Conservation (phyloP, 2,329 filamentous ascomycete species). For the Ceratocystis huliohia region DNA sequence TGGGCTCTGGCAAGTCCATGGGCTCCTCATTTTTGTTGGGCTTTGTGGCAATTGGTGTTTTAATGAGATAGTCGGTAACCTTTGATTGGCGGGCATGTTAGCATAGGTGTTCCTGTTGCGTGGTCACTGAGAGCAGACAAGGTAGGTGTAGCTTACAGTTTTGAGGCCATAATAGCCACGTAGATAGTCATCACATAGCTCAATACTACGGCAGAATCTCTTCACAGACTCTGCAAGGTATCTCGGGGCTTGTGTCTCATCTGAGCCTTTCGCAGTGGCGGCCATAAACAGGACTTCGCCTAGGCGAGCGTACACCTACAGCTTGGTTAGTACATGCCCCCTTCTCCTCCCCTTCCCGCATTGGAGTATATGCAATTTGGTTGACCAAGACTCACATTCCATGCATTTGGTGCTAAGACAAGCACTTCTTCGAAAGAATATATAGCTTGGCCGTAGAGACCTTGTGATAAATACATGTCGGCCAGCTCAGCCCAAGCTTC, state of each 20-base stretch:
- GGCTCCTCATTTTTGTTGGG: constrained; percentile 38
- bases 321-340: constrained; percentile 8
- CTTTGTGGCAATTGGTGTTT: constrained; percentile 30
- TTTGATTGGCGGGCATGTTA: constrained; percentile 26
- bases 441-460: constrained; percentile 68
- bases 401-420: constrained; percentile 76
- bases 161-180: constrained; percentile 88
- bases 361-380: not conserved
- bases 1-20: constrained; percentile 42
- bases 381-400: constrained; percentile 58
- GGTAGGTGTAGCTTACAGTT: constrained; percentile 39
- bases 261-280: constrained; percentile 31
- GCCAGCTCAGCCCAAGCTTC: constrained; percentile 89
- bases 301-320: constrained; percentile 71
- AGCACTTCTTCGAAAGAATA: constrained; percentile 86
- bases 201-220: constrained; percentile 79
- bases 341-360: not conserved
- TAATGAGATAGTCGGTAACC: constrained; percentile 41
- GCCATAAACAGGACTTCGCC: constrained; percentile 74
- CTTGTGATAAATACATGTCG: constrained; percentile 71
- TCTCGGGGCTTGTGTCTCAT: constrained; percentile 28
- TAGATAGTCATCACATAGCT: constrained; percentile 85
- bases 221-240: constrained; percentile 62
- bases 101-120: not conserved
- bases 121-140: not conserved